Conservation (phyloP, 495 filamentous ascomycete species). For the Aspergillus sclerotioniger region DNA sequence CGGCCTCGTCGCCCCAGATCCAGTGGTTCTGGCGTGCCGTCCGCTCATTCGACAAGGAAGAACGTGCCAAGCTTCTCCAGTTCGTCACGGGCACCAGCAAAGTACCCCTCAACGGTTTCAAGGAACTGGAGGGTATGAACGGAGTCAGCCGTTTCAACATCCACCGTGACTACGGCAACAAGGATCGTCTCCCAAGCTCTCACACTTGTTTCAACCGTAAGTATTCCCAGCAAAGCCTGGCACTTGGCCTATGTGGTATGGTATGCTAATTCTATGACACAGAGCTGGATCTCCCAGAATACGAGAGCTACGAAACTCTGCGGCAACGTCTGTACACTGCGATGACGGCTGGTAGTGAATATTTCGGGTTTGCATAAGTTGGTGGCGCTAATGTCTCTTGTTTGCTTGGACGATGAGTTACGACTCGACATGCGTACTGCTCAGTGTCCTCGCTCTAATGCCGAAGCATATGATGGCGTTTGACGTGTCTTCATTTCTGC, state of each 20-base stretch:
- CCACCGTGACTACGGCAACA: conserved; percentile 96
- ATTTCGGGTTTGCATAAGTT: conserved; percentile 91
- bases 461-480: conserved; percentile 52
- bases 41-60: conserved; percentile 97
- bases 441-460: conserved; percentile 22
- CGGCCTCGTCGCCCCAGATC: conserved; percentile 89
- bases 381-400: conserved; percentile 12
- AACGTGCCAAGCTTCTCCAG: conserved; percentile 93
- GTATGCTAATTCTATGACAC: conserved; percentile 35
- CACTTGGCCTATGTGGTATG: background rate
- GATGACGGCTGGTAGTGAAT: conserved; percentile 92
- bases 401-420: conserved; percentile 12
- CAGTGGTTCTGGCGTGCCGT: conserved; percentile 99
- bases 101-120: conserved; percentile 98
- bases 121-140: conserved; percentile 99
- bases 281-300: conserved; percentile 99
- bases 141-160: conserved; percentile 98
- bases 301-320: conserved; percentile 91
- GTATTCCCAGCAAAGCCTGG: conserved; percentile 33
- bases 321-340: conserved; percentile 86
- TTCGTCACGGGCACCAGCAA: conserved; percentile 99
- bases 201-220: conserved; percentile 99
- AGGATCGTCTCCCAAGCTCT: conserved; percentile 91
- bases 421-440: conserved; percentile 8
- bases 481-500: conserved; percentile 12